Evolutionary conservation across 495 filamentous ascomycete species (phyloP).

Genomic region (Podospora fimiseda): DNA sequence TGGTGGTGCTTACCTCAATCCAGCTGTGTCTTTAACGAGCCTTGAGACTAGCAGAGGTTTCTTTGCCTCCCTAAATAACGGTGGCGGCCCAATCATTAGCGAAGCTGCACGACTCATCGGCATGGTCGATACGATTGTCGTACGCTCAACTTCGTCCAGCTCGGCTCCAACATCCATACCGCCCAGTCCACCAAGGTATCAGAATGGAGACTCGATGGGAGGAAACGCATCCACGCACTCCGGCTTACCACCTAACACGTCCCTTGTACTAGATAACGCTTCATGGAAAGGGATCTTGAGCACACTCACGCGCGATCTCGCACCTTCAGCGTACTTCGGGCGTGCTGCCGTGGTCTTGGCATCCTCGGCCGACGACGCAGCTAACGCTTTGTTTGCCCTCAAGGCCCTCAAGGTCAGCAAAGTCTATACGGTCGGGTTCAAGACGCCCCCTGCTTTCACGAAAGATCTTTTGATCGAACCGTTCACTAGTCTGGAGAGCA

Average conservation of each 20-base stretch:
- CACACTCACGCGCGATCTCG: slow-evolving; percentile 71
- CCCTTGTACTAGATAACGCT: slow-evolving; percentile 68
- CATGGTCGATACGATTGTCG: slow-evolving; percentile 71
- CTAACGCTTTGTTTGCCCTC: slow-evolving; percentile 68
- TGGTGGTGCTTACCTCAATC: slow-evolving; percentile 72
- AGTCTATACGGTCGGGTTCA: slow-evolving; percentile 80
- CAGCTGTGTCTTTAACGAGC: slow-evolving; percentile 50
- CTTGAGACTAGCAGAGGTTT: slow-evolving; percentile 34
- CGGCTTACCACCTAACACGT: slow-evolving; percentile 34
- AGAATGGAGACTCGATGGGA: slow-evolving; percentile 21
- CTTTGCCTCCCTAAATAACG: slow-evolving; percentile 38
- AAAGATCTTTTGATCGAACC: slow-evolving; percentile 56
- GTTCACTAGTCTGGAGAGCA: slow-evolving; percentile 71
- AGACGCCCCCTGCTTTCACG: slow-evolving; percentile 56
- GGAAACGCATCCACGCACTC: slow-evolving; percentile 11
- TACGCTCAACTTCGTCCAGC: slow-evolving; percentile 39
- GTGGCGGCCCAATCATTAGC: slow-evolving; percentile 58
- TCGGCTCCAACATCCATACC: slow-evolving; percentile 31
- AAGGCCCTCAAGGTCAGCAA: slow-evolving; percentile 67
- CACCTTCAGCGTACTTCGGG: slow-evolving; percentile 69
- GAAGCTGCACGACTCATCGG: slow-evolving; percentile 70
- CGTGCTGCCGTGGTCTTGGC: slow-evolving; percentile 70
- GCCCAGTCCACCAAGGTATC: slow-evolving; percentile 32
- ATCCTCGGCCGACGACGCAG: slow-evolving; percentile 60
- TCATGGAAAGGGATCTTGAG: slow-evolving; percentile 79